Evolutionary conservation across 2,329 filamentous ascomycete genomes (phyloP).

Genomic region (Chrysosporium keratinophilum): DNA sequence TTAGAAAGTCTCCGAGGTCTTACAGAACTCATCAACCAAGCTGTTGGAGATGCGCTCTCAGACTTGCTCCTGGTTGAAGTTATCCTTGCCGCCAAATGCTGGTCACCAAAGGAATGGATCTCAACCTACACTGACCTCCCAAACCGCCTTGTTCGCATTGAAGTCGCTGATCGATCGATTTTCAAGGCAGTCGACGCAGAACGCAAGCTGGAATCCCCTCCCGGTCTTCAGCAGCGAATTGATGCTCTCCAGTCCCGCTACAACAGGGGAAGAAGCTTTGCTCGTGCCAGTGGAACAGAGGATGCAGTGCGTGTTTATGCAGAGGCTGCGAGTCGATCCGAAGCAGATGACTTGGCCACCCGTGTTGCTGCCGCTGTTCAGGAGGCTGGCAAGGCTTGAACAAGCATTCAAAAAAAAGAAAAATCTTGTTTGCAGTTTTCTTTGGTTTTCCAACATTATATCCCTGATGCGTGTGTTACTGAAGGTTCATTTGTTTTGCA

Average conservation of each 20-base stretch:
- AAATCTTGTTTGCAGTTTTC: not conserved
- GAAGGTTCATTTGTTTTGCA: not conserved
- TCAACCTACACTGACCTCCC: slow-evolving; percentile 87
- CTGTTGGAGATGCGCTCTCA: slow-evolving; percentile 88
- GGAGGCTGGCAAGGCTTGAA: slow-evolving; percentile 36
- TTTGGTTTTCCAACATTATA: slow-evolving; percentile 1
- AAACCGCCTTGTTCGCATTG: slow-evolving; percentile 86
- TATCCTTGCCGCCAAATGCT: slow-evolving; percentile 88
- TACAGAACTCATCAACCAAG: slow-evolving; percentile 92
- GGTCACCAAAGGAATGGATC: slow-evolving; percentile 84
- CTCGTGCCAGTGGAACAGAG: slow-evolving; percentile 86
- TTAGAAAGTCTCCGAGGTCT: slow-evolving; percentile 75
- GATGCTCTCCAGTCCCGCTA: slow-evolving; percentile 84
- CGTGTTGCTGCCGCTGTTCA: slow-evolving; percentile 69
- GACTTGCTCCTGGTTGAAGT: slow-evolving; percentile 95
- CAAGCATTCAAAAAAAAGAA: not conserved
- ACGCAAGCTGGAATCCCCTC: slow-evolving; percentile 68
- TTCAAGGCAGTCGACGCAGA: slow-evolving; percentile 92
- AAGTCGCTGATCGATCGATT: slow-evolving; percentile 75
- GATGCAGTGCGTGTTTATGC: slow-evolving; percentile 94
- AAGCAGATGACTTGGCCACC: slow-evolving; percentile 81
- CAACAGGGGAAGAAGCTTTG: slow-evolving; percentile 79
- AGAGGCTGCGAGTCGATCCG: slow-evolving; percentile 77
- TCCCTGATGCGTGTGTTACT: not conserved
- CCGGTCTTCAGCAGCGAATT: slow-evolving; percentile 72